A percentile compares a stretch with the other conserved stretches of the same genome.
Evolutionary conservation across 805 yeast species (phyloP).

Genomic region (Sugiyamaella smithiae): DNA sequence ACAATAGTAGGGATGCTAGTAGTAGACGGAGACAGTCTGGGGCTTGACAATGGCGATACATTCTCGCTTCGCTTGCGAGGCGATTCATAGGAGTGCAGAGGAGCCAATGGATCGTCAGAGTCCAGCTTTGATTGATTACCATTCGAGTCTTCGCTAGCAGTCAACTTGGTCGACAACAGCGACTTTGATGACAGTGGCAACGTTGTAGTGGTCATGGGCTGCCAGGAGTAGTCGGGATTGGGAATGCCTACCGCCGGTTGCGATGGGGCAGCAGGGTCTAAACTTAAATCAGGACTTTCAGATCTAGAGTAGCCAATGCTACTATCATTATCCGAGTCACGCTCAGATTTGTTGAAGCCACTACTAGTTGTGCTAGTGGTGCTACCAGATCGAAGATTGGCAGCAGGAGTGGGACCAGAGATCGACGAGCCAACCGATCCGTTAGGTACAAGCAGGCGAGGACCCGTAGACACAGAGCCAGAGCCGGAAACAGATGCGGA

Average conservation of each 20-base stretch:
- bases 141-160: background rate
- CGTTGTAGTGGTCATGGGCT: background rate
- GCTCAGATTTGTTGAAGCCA: background rate
- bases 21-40: background rate
- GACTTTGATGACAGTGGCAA: background rate
- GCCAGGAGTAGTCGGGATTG: background rate
- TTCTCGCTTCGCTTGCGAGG: background rate
- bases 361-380: background rate
- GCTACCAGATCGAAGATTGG: background rate
- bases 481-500: background rate
- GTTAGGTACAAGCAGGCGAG: background rate
- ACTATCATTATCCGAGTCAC: constrained; percentile 2
- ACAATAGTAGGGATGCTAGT: background rate
- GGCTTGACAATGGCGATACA: constrained; percentile 3
- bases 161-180: background rate
- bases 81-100: background rate
- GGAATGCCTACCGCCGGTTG: background rate
- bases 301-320: constrained; percentile 2
- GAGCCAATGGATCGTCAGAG: background rate
- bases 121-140: background rate
- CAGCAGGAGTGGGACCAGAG: background rate
- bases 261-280: background rate
- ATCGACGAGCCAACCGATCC: background rate
- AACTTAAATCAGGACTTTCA: background rate
- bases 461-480: background rate